Conservation (phyloP, 2,329 filamentous ascomycete genomes). For the Blumeria graminis region DNA sequence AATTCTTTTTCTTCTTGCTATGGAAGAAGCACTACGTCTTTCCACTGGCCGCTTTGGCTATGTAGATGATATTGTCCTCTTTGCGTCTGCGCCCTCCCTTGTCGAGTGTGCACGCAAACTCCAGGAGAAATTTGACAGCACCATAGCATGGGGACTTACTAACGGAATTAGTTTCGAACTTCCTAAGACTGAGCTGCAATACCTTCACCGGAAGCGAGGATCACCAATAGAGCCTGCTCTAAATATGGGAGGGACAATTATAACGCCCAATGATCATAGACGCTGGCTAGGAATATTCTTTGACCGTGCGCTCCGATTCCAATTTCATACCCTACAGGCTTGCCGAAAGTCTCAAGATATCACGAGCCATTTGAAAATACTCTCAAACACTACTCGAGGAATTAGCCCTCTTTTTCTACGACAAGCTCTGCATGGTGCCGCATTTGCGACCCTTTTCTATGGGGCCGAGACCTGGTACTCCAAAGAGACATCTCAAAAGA, state of each 20-base stretch:
- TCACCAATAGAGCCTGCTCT: neutral
- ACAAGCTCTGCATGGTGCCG: neutral
- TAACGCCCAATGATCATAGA: neutral
- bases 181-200: neutral
- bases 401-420: neutral
- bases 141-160: neutral
- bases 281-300: neutral
- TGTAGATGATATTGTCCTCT: neutral
- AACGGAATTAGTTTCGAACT: neutral
- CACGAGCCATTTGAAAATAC: neutral
- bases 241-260: neutral
- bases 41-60: neutral
- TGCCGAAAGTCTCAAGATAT: neutral
- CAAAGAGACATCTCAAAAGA: neutral
- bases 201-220: neutral
- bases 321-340: neutral
- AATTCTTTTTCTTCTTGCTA: neutral
- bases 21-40: neutral
- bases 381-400: neutral
- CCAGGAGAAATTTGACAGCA: neutral
- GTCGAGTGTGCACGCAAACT: neutral
- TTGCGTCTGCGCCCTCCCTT: neutral
- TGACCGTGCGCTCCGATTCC: neutral
- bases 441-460: neutral
- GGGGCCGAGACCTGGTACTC: neutral